Evolutionary conservation across 768 basidiomycete genomes (phyloP), one percentile per base, ranked within the genome.

Genomic region (Polyporus arcularius): DNA sequence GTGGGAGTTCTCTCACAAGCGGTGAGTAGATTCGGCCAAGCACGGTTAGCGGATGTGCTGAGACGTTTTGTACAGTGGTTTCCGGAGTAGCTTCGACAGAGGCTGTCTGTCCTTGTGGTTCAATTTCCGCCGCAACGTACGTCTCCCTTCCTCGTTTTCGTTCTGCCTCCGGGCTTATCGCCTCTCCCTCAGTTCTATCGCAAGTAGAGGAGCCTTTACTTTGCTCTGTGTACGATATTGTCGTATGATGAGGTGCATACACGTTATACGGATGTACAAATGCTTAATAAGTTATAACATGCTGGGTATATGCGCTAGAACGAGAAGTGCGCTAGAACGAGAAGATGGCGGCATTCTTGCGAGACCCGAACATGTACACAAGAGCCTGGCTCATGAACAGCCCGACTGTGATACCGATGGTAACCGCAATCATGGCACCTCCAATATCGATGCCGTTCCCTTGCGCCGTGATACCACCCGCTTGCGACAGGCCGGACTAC

Each of bases 1-100:
- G 73, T 99, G 97, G 97, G 97, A 98, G 68, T 96, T 92, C 74
- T 96, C 94, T 41, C 96, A 98, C 70, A 97, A 96, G 79, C 85
- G 94, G 93, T 92, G 72, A 55, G 77, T 56, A 16, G 21, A 30
- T 21, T 35, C 18, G 28, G 15, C 21, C 15, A 54, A 18, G n/a
- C 43, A 15, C 45, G 21, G n/a, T 18, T 32, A 4, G 12, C 21
- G 51, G 26, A 48, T 40, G 49, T 62, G 31, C 62, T 73, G 21
- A 60, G 28, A 57, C 14, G 14, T 47, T 30, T 63, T 57, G 16
- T 26, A 62, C 61, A 96, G 94, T 63, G 97, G 97, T 15, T 99
- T 98, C 82, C 84, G 95, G 51, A 94, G 93, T 72, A 94, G 92
- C 67, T 99, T 98, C 74, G 97, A 99, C 74, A 83, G 96, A 62